Base-by-base conservation (phyloP, 768 basidiomycete genomes). In the Trametes maxima region DNA sequence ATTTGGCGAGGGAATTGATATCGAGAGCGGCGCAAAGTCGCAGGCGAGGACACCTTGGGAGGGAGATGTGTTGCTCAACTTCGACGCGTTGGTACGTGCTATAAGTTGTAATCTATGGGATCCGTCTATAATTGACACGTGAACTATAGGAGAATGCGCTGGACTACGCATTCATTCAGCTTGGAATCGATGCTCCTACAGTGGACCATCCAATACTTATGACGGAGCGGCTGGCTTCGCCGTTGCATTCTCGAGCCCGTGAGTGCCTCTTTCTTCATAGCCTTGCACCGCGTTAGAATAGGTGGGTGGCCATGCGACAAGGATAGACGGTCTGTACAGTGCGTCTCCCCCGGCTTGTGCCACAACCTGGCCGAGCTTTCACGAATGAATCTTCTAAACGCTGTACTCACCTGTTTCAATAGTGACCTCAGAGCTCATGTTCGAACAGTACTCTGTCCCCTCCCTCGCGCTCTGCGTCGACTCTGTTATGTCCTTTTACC, bases 371-470 rank as follows among this genome's bases (percentile, higher is more conserved):
- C 28, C 28, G 28, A 33, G 28, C 28, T 33, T 33, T 33, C 8
- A 8, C 28, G 28, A 8, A 33, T 3, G 28, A 8, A 33, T 8
- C 3, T 33, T 33, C 28, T 33, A 33, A 33, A 33, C 28, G 8
- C 8, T 22, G 19, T 2, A 19, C 48, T 21, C 11, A 35, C 43
- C 42, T 6, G 2, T 11, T 8, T 37, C 16, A 45, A 45, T 68
- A 95, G 94, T 97, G 57, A 96, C 95, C 10, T 95, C 95, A 0
- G 97, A 99, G 70, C 86, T 99, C 33, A 85, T 99, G 76, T 99
- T 99, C 70, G 97, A 99, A 76, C 82, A 87, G 46, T 99, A 98
- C 71, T 80, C 82, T 5, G 93, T 89, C 4, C 95, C 96, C 1
- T 86, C 89, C 5, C 79, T 98, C 48, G 80, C 91, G 4, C 98